Evolutionary conservation across 1,139 yeast species (phyloP).

Genomic region (Diutina rugosa): DNA sequence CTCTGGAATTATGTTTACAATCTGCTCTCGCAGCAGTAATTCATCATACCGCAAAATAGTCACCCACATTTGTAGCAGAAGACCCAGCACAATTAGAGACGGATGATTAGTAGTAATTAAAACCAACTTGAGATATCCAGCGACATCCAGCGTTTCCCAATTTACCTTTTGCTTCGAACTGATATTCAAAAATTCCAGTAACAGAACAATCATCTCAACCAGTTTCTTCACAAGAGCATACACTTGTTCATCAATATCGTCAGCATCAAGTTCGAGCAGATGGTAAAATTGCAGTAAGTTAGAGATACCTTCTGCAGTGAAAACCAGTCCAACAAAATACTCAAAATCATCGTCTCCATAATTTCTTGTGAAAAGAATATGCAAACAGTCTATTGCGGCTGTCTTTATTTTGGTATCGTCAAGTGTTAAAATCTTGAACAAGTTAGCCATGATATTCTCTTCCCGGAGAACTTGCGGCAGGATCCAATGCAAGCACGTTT

Average conservation of each 20-base stretch:
- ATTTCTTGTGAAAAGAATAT: conserved; percentile 75
- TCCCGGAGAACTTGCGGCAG: conserved; percentile 60
- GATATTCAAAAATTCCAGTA: conserved; percentile 53
- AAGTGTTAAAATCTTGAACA: conserved; percentile 45
- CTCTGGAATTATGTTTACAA: conserved; percentile 44
- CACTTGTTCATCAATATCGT: conserved; percentile 63
- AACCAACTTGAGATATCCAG: conserved; percentile 59
- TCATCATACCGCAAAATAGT: conserved; percentile 76
- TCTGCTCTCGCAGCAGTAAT: conserved; percentile 37
- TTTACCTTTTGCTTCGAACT: conserved; percentile 23
- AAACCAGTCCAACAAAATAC: conserved; percentile 69
- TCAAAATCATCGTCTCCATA: conserved; percentile 67
- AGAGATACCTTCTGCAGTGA: conserved; percentile 56
- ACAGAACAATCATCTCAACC: conserved; percentile 86
- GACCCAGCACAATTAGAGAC: conserved; percentile 80
- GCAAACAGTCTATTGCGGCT: conserved; percentile 82
- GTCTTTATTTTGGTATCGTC: conserved; percentile 61
- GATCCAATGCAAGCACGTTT: conserved; percentile 87
- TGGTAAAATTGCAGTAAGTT: conserved; percentile 56
- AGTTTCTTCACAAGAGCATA: conserved; percentile 79
- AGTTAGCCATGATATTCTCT: conserved; percentile 55
- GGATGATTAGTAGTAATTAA: conserved; percentile 73
- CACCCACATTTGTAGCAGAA: conserved; percentile 92
- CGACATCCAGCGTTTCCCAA: conserved; percentile 43
- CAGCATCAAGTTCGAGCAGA: conserved; percentile 51